These are phyloP conservation scores for Pichia sporocuriosa DNA, from an alignment of 805 yeast genomes.

Conservation along the genomic window DNA sequence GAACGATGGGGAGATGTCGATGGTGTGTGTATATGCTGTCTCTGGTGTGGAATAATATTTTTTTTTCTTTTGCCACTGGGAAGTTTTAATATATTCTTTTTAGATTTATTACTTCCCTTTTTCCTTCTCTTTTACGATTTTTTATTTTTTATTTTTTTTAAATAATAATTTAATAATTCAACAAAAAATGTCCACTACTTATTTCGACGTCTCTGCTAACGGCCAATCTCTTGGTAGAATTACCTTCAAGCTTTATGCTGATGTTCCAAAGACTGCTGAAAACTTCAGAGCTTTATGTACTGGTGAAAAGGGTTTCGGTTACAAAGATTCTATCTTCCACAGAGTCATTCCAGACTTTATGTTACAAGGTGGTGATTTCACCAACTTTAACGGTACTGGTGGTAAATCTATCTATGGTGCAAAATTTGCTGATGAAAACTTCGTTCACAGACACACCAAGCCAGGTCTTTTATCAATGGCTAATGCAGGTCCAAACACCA, in stretches of 20 bases:
- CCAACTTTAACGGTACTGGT: slow-evolving; percentile 85
- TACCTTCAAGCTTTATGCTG: slow-evolving; percentile 83
- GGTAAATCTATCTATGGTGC: slow-evolving; percentile 82
- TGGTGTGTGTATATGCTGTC: no score
- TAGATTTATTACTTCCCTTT: no score
- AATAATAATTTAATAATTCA: no score
- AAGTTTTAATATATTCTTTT: no score
- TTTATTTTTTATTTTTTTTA: no score
- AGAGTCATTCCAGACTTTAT: slow-evolving; percentile 94
- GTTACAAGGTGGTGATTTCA: slow-evolving; percentile 94
- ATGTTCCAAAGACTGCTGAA: slow-evolving; percentile 79
- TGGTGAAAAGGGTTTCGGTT: slow-evolving; percentile 93
- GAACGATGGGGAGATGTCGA: no score
- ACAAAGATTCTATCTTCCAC: slow-evolving; percentile 85
- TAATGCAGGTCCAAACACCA: slow-evolving; percentile 88
- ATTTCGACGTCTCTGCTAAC: slow-evolving; percentile 37
- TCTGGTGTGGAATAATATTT: no score
- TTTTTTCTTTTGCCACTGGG: no score
- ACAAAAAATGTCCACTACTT: slow-evolving; percentile 35
- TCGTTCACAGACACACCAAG: slow-evolving; percentile 62
- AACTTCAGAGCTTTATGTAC: slow-evolving; percentile 78
- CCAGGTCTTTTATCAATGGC: slow-evolving; percentile 90
- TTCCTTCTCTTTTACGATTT: no score
- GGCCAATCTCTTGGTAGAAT: slow-evolving; percentile 45
- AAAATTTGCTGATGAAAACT: slow-evolving; percentile 57